Percentiles rank a stretch among this genome's conserved stretches.
Evolutionary conservation across 2,329 filamentous ascomycete species (phyloP).

Genomic region (Hypoxylon sp.): DNA sequence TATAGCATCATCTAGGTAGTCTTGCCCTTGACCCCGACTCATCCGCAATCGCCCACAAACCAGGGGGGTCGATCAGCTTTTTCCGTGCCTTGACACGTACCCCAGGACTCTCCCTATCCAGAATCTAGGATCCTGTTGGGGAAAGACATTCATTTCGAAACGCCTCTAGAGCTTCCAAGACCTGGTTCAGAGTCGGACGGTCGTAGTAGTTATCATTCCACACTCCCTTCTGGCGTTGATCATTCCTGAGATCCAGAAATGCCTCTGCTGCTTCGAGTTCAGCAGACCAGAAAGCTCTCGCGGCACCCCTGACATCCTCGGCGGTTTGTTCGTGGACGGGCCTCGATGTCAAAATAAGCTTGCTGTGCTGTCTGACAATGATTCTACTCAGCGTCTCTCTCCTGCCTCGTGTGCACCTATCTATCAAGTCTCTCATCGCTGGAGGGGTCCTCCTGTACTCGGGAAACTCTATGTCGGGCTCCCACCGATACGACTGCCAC

Average conservation of each 20-base stretch:
- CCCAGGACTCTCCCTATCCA: background rate
- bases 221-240: conserved; percentile 53
- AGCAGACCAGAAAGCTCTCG: conserved; percentile 60
- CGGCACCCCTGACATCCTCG: conserved; percentile 50
- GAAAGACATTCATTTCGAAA: conserved; percentile 33
- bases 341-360: conserved; percentile 57
- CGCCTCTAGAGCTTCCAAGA: conserved; percentile 50
- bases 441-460: conserved; percentile 61
- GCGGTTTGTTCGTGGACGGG: conserved; percentile 51
- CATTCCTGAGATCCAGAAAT: conserved; percentile 58
- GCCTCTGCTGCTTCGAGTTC: conserved; percentile 62
- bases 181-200: conserved; percentile 60
- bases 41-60: conserved; percentile 1
- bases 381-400: conserved; percentile 58
- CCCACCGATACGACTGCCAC: conserved; percentile 70
- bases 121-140: conserved; percentile 5
- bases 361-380: conserved; percentile 60
- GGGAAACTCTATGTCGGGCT: conserved; percentile 68
- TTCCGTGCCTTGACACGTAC: background rate
- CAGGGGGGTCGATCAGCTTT: background rate
- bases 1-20: conserved; percentile 7
- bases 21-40: conserved; percentile 6
- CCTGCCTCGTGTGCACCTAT: conserved; percentile 64
- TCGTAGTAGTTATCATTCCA: conserved; percentile 65
- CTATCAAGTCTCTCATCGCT: conserved; percentile 60